phyloP scores from a whole-genome alignment of 1,139 yeast species.

The Yamadazyma membranifaciens region DNA sequence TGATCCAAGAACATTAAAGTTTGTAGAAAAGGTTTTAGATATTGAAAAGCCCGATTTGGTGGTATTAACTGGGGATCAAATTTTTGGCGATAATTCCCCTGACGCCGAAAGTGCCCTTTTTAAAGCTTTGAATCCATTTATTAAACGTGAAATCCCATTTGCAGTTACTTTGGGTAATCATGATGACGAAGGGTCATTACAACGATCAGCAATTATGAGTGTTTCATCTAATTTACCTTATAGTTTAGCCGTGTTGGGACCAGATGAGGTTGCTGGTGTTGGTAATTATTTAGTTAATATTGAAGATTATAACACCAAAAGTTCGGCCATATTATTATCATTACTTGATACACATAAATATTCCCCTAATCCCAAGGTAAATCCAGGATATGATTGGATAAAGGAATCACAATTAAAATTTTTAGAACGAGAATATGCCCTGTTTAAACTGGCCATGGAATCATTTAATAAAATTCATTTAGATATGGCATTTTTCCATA shows the following conservation, averaged over 20 bases:
- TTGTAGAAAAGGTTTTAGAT: constrained; percentile 64
- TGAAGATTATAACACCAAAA: constrained; percentile 33
- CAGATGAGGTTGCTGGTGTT: constrained; percentile 64
- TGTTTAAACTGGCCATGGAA: constrained; percentile 27
- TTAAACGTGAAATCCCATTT: constrained; percentile 68
- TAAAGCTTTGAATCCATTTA: constrained; percentile 74
- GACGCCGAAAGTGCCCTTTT: constrained; percentile 78
- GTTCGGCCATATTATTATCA: constrained; percentile 59
- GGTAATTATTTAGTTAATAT: constrained; percentile 73
- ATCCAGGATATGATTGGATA: constrained; percentile 85
- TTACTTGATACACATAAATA: constrained; percentile 82
- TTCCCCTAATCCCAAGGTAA: constrained; percentile 59
- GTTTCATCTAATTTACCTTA: constrained; percentile 60
- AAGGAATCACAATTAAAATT: constrained; percentile 69
- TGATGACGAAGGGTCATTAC: constrained; percentile 66
- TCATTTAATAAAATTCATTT: constrained; percentile 41
- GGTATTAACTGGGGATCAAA: constrained; percentile 84
- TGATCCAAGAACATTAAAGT: constrained; percentile 63
- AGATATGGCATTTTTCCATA: constrained; percentile 90
- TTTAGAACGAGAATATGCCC: constrained; percentile 42
- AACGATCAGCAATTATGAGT: constrained; percentile 60
- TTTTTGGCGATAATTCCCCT: constrained; percentile 66
- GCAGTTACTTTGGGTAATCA: constrained; percentile 65
- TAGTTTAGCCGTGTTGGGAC: constrained; percentile 62
- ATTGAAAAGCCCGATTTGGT: constrained; percentile 77